phyloP scores from a whole-genome alignment of 129 eudicot genomes.

The Apium graveolens region DNA sequence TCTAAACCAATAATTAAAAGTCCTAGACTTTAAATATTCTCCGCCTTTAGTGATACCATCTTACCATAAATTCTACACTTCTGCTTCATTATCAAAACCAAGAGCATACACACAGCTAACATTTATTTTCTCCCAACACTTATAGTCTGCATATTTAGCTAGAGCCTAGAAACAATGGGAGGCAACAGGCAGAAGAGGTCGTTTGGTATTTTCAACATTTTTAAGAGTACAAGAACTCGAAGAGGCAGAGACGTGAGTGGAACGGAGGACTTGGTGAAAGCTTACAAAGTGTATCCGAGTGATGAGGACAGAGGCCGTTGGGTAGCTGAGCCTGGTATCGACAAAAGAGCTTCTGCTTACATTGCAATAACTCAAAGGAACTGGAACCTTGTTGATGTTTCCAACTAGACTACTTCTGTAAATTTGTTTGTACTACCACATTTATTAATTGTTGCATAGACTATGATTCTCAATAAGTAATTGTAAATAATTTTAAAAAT shows the following conservation, averaged over 20 bases:
- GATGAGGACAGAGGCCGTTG: conserved; percentile 46
- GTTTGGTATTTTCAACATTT: conserved; percentile 16
- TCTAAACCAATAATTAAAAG: background rate
- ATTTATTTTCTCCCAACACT: background rate
- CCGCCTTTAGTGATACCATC: background rate
- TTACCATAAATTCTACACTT: conserved; percentile 23
- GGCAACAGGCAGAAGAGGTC: conserved; percentile 34
- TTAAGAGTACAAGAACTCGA: conserved; percentile 19
- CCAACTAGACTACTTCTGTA: conserved; percentile 1
- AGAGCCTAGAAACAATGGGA: conserved; percentile 26
- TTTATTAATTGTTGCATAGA: conserved; percentile 1
- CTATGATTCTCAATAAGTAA: background rate
- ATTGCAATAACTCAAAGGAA: conserved; percentile 7
- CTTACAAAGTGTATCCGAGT: conserved; percentile 42
- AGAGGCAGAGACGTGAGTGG: conserved; percentile 1
- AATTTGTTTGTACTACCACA: background rate
- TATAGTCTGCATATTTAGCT: background rate
- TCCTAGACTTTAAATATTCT: background rate
- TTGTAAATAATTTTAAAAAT: background rate
- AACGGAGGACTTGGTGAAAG: conserved; percentile 19
- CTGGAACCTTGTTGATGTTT: conserved; percentile 9
- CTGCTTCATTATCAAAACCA: background rate
- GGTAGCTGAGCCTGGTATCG: conserved; percentile 53
- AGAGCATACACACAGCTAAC: conserved; percentile 1
- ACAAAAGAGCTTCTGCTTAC: conserved; percentile 33